phyloP scores from a whole-genome alignment of 2,329 filamentous ascomycete genomes.

The Graphilbum sp. region DNA sequence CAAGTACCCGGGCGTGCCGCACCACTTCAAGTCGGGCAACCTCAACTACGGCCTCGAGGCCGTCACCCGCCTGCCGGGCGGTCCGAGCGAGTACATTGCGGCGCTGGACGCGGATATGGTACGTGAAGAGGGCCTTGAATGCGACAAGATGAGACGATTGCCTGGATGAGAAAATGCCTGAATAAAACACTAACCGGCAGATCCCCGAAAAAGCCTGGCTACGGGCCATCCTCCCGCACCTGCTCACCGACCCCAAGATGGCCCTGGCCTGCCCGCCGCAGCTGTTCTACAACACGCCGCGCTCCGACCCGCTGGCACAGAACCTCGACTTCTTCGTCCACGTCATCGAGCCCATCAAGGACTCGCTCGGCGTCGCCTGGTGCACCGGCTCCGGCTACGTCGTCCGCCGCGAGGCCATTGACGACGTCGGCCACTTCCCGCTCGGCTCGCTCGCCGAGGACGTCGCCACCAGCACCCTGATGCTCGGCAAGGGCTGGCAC shows the following conservation, averaged over 20 bases:
- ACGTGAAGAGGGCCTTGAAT: too few species aligned
- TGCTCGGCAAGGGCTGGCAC: conserved; percentile 45
- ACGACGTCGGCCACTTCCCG: conserved; percentile 45
- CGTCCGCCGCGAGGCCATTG: conserved; percentile 39
- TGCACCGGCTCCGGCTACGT: conserved; percentile 49
- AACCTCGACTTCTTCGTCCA: conserved; percentile 42
- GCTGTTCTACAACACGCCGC: conserved; percentile 46
- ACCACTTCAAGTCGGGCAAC: conserved; percentile 50
- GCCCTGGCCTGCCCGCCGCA: conserved; percentile 44
- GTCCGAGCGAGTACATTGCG: conserved; percentile 41
- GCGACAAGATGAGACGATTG: too few species aligned
- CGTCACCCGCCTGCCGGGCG: conserved; percentile 32
- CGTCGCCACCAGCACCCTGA: conserved; percentile 38
- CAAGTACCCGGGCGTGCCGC: conserved; percentile 29
- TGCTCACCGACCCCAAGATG: conserved; percentile 39
- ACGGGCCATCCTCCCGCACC: conserved; percentile 39
- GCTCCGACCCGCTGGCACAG: conserved; percentile 39
- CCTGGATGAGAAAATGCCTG: too few species aligned
- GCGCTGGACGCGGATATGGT: conserved; percentile 51
- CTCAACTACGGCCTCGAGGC: conserved; percentile 42
- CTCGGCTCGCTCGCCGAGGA: conserved; percentile 44
- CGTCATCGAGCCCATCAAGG: conserved; percentile 32
- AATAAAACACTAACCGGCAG: conserved; percentile 14
- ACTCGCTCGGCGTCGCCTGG: conserved; percentile 39
- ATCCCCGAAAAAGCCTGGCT: conserved; percentile 46